Base-by-base conservation (phyloP, 108 stramenopile genomes). In the Pseudonitzschia multiseries region DNA sequence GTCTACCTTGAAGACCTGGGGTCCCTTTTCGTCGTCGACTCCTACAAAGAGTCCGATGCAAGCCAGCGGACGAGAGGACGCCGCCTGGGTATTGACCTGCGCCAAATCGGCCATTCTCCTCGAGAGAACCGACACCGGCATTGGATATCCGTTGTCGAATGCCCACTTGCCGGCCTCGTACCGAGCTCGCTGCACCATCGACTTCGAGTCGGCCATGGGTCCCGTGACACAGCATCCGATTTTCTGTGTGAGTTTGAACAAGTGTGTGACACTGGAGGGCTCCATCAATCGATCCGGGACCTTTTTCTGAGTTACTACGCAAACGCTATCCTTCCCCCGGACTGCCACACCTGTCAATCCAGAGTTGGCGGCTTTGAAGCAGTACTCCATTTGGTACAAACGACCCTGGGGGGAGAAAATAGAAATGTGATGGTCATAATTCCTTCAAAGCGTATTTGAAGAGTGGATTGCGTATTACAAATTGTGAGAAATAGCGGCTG, bases 331-430 rank as follows among this genome's bases (percentile, higher is more conserved):
- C 65, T 79, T 77, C 8, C 98, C 97, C 46, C 98, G 88, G 28
- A 98, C 87, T 31, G 96, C 97, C 17, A 99, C 91, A 8, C 96
- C 96, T 9, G 99, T 99, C 28, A 97, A 83, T 28, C 97, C 97
- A 51, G 93, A 89, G 63, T 91, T 83, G 56, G 97, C 97, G 14
- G 93, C 93, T 75, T 99, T 99, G 89, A 98, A 97, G 74, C 97
- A 97, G 81, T 99, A 99, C 74, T 99, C 99, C 90, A 99, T 94
- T 80, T 99, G 99, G 77, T 99, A 99, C 68, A 99, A 85, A 12
- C 97, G 91, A 54, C 99, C 99, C 70, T 98, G 96, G 40, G 99
- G 98, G 44, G 97, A 97, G 80, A 99, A 99, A 74, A 99, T 97
- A 62, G 98, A 97, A 83, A 99, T 96, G 82, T 93, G 95, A 69